These are phyloP conservation scores for Ophiostoma montium DNA, from an alignment of 2,329 filamentous ascomycete species.

Conservation along the genomic window DNA sequence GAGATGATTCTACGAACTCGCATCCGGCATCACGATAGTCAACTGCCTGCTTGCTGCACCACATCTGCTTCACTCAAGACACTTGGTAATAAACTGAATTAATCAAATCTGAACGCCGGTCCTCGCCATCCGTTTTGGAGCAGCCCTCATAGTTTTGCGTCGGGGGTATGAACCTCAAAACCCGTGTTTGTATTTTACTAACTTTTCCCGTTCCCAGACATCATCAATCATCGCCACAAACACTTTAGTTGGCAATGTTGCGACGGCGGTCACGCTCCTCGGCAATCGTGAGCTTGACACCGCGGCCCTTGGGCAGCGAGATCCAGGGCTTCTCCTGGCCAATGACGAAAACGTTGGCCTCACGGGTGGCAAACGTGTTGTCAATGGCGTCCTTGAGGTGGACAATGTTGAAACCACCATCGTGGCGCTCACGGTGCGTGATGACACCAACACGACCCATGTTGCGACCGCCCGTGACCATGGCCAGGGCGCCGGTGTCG, in stretches of 20 bases:
- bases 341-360: slow-evolving; percentile 99
- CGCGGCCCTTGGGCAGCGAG: slow-evolving; percentile 99
- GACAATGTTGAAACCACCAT: slow-evolving; percentile 99
- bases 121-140: slow-evolving; percentile 3
- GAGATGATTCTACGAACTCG: too few species aligned
- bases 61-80: too few species aligned
- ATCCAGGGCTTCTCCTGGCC: slow-evolving; percentile 98
- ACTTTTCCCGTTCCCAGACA: background rate
- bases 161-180: background rate
- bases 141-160: background rate
- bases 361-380: slow-evolving; percentile 98
- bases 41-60: too few species aligned
- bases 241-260: slow-evolving; percentile 38
- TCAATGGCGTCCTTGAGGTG: slow-evolving; percentile 99
- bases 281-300: slow-evolving; percentile 98
- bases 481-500: slow-evolving; percentile 94
- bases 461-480: slow-evolving; percentile 99
- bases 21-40: too few species aligned
- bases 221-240: background rate
- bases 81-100: background rate
- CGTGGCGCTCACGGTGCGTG: slow-evolving; percentile 99
- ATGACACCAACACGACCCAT: slow-evolving; percentile 99
- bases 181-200: background rate
- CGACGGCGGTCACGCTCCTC: slow-evolving; percentile 98
- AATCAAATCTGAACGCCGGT: slow-evolving; percentile 6